Percentiles rank a stretch among this genome's conserved stretches.
These are phyloP conservation scores for Heliamphora pulchella DNA, from an alignment of 179 eudicot species.

Conservation along the genomic window DNA sequence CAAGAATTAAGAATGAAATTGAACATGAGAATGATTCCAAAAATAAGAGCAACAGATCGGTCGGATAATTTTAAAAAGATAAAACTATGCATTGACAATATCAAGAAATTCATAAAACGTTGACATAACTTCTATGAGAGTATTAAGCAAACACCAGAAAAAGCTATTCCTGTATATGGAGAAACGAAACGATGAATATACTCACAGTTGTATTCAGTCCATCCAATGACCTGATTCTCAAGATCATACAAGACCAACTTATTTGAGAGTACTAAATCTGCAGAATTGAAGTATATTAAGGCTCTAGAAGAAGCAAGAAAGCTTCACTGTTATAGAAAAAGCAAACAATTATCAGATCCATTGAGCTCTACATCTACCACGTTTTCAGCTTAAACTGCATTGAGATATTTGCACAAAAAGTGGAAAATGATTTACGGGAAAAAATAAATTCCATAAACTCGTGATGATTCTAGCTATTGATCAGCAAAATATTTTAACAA, in stretches of 20 bases:
- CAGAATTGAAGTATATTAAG: conserved; percentile 17
- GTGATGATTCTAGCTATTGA: neutral
- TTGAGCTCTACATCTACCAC: neutral
- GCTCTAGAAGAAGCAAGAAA: neutral
- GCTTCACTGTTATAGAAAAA: neutral
- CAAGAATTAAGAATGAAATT: neutral
- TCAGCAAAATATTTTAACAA: neutral
- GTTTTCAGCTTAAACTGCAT: neutral
- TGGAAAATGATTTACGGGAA: neutral
- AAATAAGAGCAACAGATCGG: neutral
- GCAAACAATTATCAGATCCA: neutral
- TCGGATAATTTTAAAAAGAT: neutral
- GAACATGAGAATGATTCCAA: neutral
- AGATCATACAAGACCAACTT: conserved; percentile 70
- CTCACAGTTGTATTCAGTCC: conserved; percentile 86
- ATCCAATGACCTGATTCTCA: conserved; percentile 67
- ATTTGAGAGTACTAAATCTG: conserved; percentile 78
- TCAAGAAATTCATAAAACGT: neutral
- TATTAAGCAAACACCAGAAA: neutral
- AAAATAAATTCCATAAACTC: neutral
- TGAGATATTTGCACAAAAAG: neutral
- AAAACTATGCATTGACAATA: neutral
- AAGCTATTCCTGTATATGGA: neutral
- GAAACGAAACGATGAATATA: conserved; percentile 13
- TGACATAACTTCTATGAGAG: neutral